Base-by-base conservation (phyloP, 208 protist genomes). In the Trypanosoma melophagium region DNA sequence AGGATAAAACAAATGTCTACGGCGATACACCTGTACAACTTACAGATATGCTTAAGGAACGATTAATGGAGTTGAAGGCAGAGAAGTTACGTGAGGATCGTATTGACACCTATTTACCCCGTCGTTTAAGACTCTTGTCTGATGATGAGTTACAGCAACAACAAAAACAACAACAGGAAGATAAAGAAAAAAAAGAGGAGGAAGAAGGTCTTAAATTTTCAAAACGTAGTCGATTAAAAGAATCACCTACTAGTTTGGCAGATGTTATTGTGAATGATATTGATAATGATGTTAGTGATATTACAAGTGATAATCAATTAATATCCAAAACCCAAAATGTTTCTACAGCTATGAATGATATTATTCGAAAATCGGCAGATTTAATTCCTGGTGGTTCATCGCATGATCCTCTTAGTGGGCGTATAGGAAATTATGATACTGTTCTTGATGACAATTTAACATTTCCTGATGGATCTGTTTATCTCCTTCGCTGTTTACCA, bases 41-140 rank as follows among this genome's bases (percentile, higher is more conserved):
- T 45, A 96, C 87, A 10, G 90, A 93, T 75, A 96, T 96, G 90
- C 75, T 96, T 45, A 77, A 81, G 13, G 90, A 96, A 74, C 85
- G 90, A 2, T 66, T 96, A 50, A 90, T 93, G 85, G 87, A 96
- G 72, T 81, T 96, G 17, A 96, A 93, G 66, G 86, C 77, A 0
- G 77, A 88, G 52, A 83, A 82, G 53, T 75, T 93, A 59, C 72
- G 63, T 16, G 80, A 93, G 66, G 87, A 96, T 56, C 85, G 87
- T 52, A 84, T 83, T 55, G 87, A 90, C 45, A 90, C 87, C 3
- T 93, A 83, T 58, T 60, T 93, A 56, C 86, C 87, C 22, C 74
- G 77, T 44, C 80, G 90, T 2, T 66, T 93, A 25, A 69, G 57
- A 13, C 80, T 91, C 21, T 58, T 61, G 12, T 47, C 73, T 12